Evolutionary conservation across 108 stramenopile species (phyloP).

Genomic region (Aurantiochytrium sp.): DNA sequence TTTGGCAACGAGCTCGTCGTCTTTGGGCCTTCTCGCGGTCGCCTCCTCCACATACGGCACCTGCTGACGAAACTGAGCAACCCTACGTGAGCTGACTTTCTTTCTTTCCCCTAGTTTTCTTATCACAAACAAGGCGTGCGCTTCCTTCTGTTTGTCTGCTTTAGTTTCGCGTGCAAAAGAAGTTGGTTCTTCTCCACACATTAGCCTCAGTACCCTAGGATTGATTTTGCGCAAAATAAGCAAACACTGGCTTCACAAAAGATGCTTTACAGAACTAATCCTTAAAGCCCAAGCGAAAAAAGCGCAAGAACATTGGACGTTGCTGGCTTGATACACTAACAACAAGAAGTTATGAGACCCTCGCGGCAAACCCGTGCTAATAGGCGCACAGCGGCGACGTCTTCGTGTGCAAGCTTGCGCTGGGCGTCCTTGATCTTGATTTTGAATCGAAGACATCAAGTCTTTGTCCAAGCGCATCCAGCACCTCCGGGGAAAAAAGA

Average conservation of each 20-base stretch:
- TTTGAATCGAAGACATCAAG: too few species aligned
- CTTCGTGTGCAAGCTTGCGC: conserved; percentile 21
- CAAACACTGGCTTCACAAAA: neutral
- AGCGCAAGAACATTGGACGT: conserved; percentile 37
- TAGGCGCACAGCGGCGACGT: neutral
- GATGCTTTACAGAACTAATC: conserved; percentile 21
- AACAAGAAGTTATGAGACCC: neutral
- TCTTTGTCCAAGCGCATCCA: too few species aligned
- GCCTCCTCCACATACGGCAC: neutral
- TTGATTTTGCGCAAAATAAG: neutral
- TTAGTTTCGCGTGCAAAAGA: too few species aligned
- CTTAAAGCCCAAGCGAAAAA: conserved; percentile 54
- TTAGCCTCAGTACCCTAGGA: too few species aligned
- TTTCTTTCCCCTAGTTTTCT: neutral
- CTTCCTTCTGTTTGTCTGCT: too few species aligned
- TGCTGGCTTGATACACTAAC: neutral
- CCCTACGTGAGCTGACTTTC: too few species aligned
- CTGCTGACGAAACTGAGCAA: too few species aligned
- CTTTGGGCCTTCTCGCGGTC: neutral
- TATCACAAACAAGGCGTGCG: neutral
- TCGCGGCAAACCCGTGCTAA: neutral
- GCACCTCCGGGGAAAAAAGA: too few species aligned
- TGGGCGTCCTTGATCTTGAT: neutral
- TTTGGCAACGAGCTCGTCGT: neutral
- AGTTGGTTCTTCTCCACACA: too few species aligned